Conservation (phyloP, 2,329 filamentous ascomycete species). For the Trichoderma sp. region DNA sequence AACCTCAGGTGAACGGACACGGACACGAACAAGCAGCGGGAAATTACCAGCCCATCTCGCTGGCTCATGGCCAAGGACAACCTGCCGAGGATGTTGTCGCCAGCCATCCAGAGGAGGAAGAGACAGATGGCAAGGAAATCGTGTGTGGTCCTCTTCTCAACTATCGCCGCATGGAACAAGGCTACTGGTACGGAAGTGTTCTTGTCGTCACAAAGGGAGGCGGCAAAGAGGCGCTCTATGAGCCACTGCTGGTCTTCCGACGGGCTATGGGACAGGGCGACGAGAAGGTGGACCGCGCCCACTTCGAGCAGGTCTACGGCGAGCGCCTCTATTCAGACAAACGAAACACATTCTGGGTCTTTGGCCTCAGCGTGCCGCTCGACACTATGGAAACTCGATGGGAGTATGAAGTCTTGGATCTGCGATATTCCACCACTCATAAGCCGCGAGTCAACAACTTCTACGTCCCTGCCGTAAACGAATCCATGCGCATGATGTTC, state of each 20-base stretch:
- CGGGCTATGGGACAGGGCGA: conserved; percentile 40
- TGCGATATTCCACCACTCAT: conserved; percentile 62
- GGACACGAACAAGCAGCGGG: conserved; percentile 39
- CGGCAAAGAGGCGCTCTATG: conserved; percentile 58
- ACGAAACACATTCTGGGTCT: conserved; percentile 88
- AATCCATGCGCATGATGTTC: conserved; percentile 98
- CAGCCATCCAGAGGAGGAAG: conserved; percentile 31
- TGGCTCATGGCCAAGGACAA: conserved; percentile 44
- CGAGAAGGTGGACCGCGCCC: conserved; percentile 40
- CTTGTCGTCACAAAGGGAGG: conserved; percentile 79
- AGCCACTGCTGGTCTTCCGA: conserved; percentile 63
- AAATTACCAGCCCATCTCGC: conserved; percentile 54
- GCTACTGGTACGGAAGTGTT: conserved; percentile 81
- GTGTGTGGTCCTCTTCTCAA: conserved; percentile 76
- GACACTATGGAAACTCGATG: conserved; percentile 71
- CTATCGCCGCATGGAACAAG: conserved; percentile 74
- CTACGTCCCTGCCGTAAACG: conserved; percentile 78
- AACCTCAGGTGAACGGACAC: conserved; percentile 41
- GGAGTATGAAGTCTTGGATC: conserved; percentile 73
- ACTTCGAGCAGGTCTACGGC: conserved; percentile 48
- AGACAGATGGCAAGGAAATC: conserved; percentile 60
- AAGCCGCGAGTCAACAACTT: conserved; percentile 70
- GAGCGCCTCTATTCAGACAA: conserved; percentile 67
- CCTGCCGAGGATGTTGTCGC: conserved; percentile 25
- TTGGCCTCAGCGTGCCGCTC: conserved; percentile 79